phyloP scores from a whole-genome alignment of 306 rosid genomes.

The Pyrus bretschneideri region DNA sequence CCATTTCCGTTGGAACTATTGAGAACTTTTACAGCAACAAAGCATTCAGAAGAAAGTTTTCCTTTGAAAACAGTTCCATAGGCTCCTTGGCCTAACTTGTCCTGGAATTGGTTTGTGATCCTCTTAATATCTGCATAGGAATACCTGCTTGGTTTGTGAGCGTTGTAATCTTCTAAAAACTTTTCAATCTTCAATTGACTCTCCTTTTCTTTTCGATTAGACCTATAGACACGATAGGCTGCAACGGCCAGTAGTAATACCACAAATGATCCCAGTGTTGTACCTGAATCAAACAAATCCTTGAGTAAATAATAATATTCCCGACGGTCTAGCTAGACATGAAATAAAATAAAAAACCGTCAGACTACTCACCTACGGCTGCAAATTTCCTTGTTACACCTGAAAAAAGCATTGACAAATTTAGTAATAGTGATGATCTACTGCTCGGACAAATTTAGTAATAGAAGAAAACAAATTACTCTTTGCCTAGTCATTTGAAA shows the following conservation, averaged over 20 bases:
- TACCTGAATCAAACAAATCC: constrained; percentile 5
- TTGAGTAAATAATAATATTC: not conserved
- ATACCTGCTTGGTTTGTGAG: constrained; percentile 34
- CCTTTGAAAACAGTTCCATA: constrained; percentile 36
- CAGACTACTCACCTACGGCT: no score
- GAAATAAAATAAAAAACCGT: no score
- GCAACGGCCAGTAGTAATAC: constrained; percentile 1
- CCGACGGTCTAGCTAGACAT: no score
- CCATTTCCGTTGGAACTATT: not conserved
- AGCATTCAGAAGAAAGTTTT: constrained; percentile 11
- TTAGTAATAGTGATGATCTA: no score
- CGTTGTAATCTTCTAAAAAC: constrained; percentile 37
- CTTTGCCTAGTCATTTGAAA: no score
- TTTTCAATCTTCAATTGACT: constrained; percentile 15
- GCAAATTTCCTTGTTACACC: no score
- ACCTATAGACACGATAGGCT: not conserved
- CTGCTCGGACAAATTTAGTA: no score
- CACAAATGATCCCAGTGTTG: constrained; percentile 14
- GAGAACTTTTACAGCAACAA: constrained; percentile 8
- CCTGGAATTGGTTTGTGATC: constrained; percentile 26
- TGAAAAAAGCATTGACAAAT: no score
- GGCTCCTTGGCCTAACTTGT: constrained; percentile 37
- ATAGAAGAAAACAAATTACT: no score
- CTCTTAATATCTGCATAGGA: constrained; percentile 30
- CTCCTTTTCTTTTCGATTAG: not conserved